Percentiles rank a stretch among this genome's conserved stretches.
These are phyloP conservation scores for Cytospora piceicola DNA, from an alignment of 2,329 filamentous ascomycete genomes.

Conservation along the genomic window DNA sequence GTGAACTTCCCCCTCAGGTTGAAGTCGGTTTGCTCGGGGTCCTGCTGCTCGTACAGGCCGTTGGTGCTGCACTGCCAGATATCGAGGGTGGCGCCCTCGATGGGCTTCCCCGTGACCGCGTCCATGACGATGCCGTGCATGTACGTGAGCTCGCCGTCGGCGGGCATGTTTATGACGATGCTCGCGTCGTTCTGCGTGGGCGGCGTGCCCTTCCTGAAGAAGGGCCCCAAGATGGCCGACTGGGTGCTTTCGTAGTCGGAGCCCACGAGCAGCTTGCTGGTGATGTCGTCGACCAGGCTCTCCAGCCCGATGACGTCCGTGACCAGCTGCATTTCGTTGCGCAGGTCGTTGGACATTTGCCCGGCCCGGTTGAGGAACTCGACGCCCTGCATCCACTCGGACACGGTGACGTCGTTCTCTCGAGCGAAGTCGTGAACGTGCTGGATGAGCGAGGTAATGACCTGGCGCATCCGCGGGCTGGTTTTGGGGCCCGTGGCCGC, in stretches of 20 bases:
- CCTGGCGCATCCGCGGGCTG: conserved; percentile 66
- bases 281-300: conserved; percentile 80
- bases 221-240: conserved; percentile 81
- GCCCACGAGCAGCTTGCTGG: conserved; percentile 60
- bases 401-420: conserved; percentile 77
- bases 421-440: conserved; percentile 83
- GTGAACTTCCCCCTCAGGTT: conserved; percentile 70
- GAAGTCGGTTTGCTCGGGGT: conserved; percentile 63
- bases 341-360: conserved; percentile 67
- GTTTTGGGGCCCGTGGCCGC: conserved; percentile 75
- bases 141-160: conserved; percentile 56
- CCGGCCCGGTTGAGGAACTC: conserved; percentile 67
- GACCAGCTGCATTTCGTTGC: conserved; percentile 75
- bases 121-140: conserved; percentile 67
- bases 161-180: conserved; percentile 61
- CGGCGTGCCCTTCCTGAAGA: conserved; percentile 77
- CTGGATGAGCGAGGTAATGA: conserved; percentile 69
- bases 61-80: conserved; percentile 83
- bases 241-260: conserved; percentile 60
- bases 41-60: conserved; percentile 67
- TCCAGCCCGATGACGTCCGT: conserved; percentile 77
- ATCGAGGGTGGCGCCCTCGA: conserved; percentile 70
- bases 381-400: conserved; percentile 74
- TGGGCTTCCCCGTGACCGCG: conserved; percentile 63
- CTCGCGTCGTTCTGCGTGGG: conserved; percentile 69